phyloP scores from a whole-genome alignment of 148 eudicot genomes.

The Talinum fruticosum region DNA sequence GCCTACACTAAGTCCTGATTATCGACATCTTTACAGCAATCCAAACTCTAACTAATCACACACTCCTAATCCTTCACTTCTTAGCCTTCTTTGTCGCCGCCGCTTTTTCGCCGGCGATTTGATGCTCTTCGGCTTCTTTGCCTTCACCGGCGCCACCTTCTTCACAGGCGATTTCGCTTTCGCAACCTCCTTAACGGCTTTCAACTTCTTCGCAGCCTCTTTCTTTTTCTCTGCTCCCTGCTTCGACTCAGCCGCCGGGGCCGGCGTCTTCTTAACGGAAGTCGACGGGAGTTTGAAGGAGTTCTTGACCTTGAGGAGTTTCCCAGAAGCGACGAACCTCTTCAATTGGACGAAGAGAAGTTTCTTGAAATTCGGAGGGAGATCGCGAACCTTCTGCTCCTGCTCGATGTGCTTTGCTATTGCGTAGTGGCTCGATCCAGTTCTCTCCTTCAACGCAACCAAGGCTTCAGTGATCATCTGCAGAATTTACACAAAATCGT shows the following conservation, averaged over 20 bases:
- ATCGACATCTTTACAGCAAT: conserved; percentile 24
- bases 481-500: neutral
- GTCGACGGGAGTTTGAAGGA: conserved; percentile 56
- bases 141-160: conserved; percentile 22
- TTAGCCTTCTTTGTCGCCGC: conserved; percentile 25
- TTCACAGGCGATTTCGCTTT: conserved; percentile 35
- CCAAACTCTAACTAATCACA: conserved; percentile 4
- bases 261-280: conserved; percentile 15
- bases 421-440: conserved; percentile 77
- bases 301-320: conserved; percentile 58
- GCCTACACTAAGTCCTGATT: neutral
- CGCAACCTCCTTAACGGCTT: conserved; percentile 8
- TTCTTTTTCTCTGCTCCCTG: conserved; percentile 19
- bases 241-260: neutral
- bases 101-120: conserved; percentile 33
- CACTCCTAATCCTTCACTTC: conserved; percentile 22
- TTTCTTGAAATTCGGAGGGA: conserved; percentile 60
- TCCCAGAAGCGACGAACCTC: conserved; percentile 56
- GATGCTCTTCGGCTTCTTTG: conserved; percentile 30
- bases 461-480: conserved; percentile 81
- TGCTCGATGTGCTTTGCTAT: conserved; percentile 80
- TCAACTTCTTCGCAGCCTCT: conserved; percentile 28
- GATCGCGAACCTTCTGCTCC: conserved; percentile 47
- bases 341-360: conserved; percentile 54
- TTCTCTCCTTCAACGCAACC: conserved; percentile 61